Evolutionary conservation across 352 stramenopile genomes (phyloP).

Genomic region (Phytophthora hibernalis): DNA sequence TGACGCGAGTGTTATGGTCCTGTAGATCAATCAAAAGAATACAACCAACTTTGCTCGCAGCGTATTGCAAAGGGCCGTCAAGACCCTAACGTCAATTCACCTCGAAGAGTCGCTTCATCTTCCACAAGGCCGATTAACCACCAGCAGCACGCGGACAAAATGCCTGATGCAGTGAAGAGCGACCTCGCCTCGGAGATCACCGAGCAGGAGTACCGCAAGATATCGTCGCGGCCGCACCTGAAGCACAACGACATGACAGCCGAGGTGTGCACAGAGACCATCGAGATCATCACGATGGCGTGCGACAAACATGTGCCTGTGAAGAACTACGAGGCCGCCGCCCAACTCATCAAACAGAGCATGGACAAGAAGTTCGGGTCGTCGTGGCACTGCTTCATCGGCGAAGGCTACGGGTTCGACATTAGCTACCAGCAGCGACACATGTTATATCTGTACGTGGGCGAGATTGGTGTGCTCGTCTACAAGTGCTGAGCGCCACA

Average conservation of each 20-base stretch:
- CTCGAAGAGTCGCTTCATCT: constrained; percentile 30
- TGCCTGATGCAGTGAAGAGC: constrained; percentile 63
- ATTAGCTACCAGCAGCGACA: constrained; percentile 96
- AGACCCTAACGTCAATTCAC: not conserved
- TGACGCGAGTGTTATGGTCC: not conserved
- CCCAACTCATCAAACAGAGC: constrained; percentile 95
- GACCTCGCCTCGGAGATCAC: constrained; percentile 59
- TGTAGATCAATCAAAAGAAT: not conserved
- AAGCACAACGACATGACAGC: constrained; percentile 92
- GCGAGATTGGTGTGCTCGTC: constrained; percentile 93
- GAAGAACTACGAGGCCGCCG: constrained; percentile 95
- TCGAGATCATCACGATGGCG: constrained; percentile 97
- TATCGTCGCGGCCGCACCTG: constrained; percentile 81
- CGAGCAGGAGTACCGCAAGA: constrained; percentile 85
- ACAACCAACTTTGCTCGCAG: not conserved
- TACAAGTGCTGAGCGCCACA: constrained; percentile 92
- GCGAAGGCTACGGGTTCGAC: constrained; percentile 97
- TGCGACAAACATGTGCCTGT: constrained; percentile 94
- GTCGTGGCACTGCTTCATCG: constrained; percentile 96
- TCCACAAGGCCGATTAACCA: too few species aligned
- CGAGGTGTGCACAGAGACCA: constrained; percentile 94
- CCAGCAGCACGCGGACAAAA: constrained; percentile 24
- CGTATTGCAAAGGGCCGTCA: not conserved
- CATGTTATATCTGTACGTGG: constrained; percentile 96
- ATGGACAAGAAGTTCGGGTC: constrained; percentile 98